Conservation (phyloP, 1,284 basidiomycete species). For the Leccinum brunneo-olivaceum region DNA sequence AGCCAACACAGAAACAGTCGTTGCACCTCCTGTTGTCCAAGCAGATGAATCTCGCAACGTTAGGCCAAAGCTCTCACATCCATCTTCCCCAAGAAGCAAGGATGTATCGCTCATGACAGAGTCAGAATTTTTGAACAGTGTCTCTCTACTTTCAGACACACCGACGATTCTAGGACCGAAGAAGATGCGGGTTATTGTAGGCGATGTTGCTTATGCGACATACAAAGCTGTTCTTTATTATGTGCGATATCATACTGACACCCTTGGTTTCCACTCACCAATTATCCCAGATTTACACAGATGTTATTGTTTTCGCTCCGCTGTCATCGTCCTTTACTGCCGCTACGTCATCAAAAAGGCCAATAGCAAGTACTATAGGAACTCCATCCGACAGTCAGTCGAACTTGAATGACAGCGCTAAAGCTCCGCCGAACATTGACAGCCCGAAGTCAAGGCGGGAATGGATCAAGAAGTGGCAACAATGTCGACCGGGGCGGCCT, state of each 20-base stretch:
- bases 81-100: constrained; percentile 28
- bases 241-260: constrained; percentile 36
- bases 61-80: constrained; percentile 31
- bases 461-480: constrained; percentile 64
- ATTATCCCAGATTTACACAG: constrained; percentile 68
- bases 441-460: constrained; percentile 43
- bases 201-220: constrained; percentile 77
- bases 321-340: constrained; percentile 61
- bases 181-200: constrained; percentile 60
- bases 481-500: constrained; percentile 52
- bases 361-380: constrained; percentile 25
- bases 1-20: constrained; percentile 1
- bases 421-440: constrained; percentile 17
- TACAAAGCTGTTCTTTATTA: constrained; percentile 83
- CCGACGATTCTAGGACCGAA: constrained; percentile 29
- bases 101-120: constrained; percentile 18
- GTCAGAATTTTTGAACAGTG: constrained; percentile 1
- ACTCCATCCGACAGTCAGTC: constrained; percentile 33
- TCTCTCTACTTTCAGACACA: neutral
- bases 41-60: constrained; percentile 26
- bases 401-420: constrained; percentile 25
- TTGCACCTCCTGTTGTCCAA: neutral
- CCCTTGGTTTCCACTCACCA: constrained; percentile 4
- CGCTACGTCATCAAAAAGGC: constrained; percentile 17
- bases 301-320: constrained; percentile 78